These are phyloP conservation scores for Alternaria sp. DNA, from an alignment of 2,329 filamentous ascomycete species.

Conservation along the genomic window DNA sequence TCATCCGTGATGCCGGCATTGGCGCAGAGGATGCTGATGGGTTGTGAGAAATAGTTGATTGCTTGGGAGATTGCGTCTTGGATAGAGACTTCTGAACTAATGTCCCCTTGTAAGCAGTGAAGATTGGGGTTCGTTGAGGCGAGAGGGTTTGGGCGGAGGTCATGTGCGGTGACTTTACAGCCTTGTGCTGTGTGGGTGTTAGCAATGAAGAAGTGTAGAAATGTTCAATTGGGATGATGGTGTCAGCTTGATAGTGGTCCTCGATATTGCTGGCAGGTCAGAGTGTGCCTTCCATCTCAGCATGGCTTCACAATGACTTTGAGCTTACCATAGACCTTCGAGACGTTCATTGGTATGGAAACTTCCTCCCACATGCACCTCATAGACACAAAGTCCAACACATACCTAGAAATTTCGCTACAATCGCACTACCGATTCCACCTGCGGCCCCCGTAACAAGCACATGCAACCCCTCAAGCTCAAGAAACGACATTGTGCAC, in stretches of 20 bases:
- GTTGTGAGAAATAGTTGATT: slow-evolving; percentile 55
- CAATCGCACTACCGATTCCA: slow-evolving; percentile 60
- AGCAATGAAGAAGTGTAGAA: slow-evolving; percentile 1
- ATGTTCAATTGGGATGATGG: background rate
- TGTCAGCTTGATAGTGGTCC: background rate
- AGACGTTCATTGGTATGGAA: background rate
- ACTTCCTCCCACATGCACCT: background rate
- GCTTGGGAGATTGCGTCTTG: slow-evolving; percentile 54
- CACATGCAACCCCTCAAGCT: slow-evolving; percentile 60
- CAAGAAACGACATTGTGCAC: slow-evolving; percentile 55
- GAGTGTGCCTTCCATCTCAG: background rate
- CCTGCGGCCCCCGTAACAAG: slow-evolving; percentile 64
- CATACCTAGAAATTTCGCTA: slow-evolving; percentile 62
- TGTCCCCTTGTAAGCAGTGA: slow-evolving; percentile 57
- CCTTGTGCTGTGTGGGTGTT: slow-evolving; percentile 55
- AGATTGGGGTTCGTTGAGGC: slow-evolving; percentile 47
- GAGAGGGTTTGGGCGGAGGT: slow-evolving; percentile 52
- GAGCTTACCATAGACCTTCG: background rate
- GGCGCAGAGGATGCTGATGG: slow-evolving; percentile 62
- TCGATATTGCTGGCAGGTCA: background rate
- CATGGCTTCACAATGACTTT: background rate
- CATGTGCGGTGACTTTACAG: slow-evolving; percentile 64
- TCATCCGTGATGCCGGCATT: slow-evolving; percentile 64
- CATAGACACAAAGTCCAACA: slow-evolving; percentile 1
- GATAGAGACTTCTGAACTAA: slow-evolving; percentile 59